Evolutionary conservation across 345 rosid genomes (phyloP).

Genomic region (Orychophragmus violaceus): DNA sequence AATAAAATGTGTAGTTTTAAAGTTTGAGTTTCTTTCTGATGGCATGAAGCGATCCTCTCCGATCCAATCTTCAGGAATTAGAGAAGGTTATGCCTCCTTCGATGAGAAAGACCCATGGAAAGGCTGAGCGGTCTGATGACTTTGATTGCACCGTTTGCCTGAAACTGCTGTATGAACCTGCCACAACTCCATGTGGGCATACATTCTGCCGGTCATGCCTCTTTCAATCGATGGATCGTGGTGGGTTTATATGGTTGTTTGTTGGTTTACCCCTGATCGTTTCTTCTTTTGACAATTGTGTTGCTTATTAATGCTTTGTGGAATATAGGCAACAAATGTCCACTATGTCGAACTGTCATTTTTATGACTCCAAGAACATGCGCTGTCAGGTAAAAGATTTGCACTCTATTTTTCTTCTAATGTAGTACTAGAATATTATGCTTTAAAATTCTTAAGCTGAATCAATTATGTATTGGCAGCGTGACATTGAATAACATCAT

Average conservation of each 20-base stretch:
- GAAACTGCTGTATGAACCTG: constrained; percentile 81
- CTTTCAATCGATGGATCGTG: constrained; percentile 89
- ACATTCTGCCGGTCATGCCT: constrained; percentile 89
- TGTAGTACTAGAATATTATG: background rate
- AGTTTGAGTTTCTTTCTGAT: constrained; percentile 33
- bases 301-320: constrained; percentile 11
- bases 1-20: constrained; percentile 10
- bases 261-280: background rate
- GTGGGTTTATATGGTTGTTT: constrained; percentile 37
- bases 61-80: constrained; percentile 59
- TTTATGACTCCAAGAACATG: constrained; percentile 82
- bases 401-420: background rate
- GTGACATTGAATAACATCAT: constrained; percentile 86
- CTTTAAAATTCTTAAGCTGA: constrained; percentile 9
- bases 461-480: constrained; percentile 38
- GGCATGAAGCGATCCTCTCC: constrained; percentile 69
- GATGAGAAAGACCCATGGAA: constrained; percentile 35
- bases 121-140: constrained; percentile 68
- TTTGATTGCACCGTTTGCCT: constrained; percentile 90
- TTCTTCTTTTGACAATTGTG: background rate
- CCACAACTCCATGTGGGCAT: constrained; percentile 96
- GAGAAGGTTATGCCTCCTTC: constrained; percentile 37
- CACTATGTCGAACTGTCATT: constrained; percentile 84
- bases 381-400: constrained; percentile 53
- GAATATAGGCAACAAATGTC: constrained; percentile 85